These are phyloP conservation scores for Xylaria acuta DNA, from an alignment of 495 filamentous ascomycete species.

Conservation along the genomic window DNA sequence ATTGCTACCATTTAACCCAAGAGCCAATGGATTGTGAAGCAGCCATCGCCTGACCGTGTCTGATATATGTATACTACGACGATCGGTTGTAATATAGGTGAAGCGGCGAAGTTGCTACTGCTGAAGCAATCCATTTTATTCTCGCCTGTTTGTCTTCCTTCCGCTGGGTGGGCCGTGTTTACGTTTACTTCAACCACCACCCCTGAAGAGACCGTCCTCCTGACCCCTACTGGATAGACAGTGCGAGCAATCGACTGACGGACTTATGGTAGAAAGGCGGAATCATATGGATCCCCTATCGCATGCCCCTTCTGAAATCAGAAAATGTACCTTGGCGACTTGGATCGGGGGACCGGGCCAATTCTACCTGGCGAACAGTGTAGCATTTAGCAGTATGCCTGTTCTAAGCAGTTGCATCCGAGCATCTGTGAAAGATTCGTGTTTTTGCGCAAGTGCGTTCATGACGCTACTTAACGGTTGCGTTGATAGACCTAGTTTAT, in stretches of 20 bases:
- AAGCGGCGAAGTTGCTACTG: conserved; percentile 1
- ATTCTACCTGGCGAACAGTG: conserved; percentile 10
- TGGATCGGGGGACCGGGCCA: background rate
- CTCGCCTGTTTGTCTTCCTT: background rate
- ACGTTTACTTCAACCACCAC: background rate
- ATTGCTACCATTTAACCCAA: conserved; percentile 17
- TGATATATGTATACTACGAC: background rate
- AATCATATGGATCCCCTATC: conserved; percentile 10
- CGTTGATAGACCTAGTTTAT: background rate
- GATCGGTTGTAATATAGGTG: background rate
- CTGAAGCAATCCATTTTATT: background rate
- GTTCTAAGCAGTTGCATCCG: background rate
- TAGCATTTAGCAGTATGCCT: background rate
- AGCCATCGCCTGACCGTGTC: background rate
- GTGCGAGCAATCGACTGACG: conserved; percentile 10
- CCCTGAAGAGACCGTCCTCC: background rate
- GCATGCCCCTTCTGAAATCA: conserved; percentile 15
- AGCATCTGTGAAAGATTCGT: background rate
- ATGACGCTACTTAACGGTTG: background rate
- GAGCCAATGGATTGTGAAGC: conserved; percentile 13
- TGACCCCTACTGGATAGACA: conserved; percentile 4
- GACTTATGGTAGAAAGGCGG: conserved; percentile 5
- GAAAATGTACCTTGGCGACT: background rate
- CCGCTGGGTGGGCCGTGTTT: background rate
- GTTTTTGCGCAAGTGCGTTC: background rate